These are phyloP conservation scores for Ceriops tagal DNA, from an alignment of 345 rosid genomes.

Conservation along the genomic window DNA sequence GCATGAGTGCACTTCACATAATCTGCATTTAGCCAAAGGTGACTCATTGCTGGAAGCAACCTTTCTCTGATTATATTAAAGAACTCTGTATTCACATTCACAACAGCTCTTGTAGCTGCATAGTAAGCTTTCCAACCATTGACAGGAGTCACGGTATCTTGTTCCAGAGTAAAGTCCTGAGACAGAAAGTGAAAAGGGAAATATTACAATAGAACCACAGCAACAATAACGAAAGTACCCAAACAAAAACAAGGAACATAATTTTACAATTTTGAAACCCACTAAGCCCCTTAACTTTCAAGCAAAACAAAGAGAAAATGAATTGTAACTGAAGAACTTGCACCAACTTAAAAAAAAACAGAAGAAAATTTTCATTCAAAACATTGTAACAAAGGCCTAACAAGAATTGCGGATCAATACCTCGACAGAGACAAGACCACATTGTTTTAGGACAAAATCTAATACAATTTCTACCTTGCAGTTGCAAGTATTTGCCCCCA, in stretches of 20 bases:
- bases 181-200: neutral
- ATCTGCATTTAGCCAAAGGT: conserved; percentile 81
- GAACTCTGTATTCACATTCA: conserved; percentile 76
- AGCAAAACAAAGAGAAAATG: neutral
- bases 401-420: too few species aligned
- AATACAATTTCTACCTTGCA: too few species aligned
- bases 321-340: too few species aligned
- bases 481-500: too few species aligned
- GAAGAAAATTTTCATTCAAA: too few species aligned
- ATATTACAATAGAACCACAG: too few species aligned
- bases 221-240: too few species aligned
- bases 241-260: neutral
- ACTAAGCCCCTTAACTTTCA: neutral
- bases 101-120: conserved; percentile 86
- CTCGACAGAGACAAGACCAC: too few species aligned
- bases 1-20: conserved; percentile 92
- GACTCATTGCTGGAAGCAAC: conserved; percentile 70
- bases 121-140: conserved; percentile 98
- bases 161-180: conserved; percentile 93
- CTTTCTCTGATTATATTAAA: conserved; percentile 77
- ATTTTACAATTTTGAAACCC: neutral
- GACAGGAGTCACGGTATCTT: conserved; percentile 70
- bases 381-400: too few species aligned
- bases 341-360: too few species aligned
- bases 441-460: too few species aligned